Base-by-base conservation (phyloP, 2,329 filamentous ascomycete genomes). In the Rutstroemia sp. region DNA sequence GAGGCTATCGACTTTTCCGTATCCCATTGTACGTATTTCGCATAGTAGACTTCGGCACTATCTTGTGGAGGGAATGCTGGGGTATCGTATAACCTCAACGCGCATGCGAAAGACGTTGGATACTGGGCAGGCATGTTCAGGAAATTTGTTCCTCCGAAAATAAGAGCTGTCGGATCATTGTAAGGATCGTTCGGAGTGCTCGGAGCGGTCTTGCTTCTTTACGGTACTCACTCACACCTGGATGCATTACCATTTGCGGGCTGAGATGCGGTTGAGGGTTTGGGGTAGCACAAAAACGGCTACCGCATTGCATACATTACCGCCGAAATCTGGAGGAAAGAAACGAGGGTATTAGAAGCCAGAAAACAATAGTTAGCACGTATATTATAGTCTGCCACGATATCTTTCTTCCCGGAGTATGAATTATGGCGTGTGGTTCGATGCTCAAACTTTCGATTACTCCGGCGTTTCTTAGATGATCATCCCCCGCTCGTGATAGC, bases 61-160 rank as follows among this genome's bases (percentile, higher is more conserved):
- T 34, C 8, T 34, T 30, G 34, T 12, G 16, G 17, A 36, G 21
- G 14, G 2, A n/a, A 39, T 39, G 12, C 34, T 39, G 34, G 38
- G 53, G 38, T 45, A 45, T 42, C 16, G 46, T 44, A 55, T 36
- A 17, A 17, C 21, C 16, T 42, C 34, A 40, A 25, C 36, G n/a
- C 51, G 14, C 27, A 42, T 17, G 8, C 21, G 17, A 53, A 19
- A 49, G 52, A 54, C 52, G 52, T 49, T 54, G 44, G 42, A 38
- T 19, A 16, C 8, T 39, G 16, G 30, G 34, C 48, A 38, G 47
- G 48, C 44, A 47, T 57, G 49, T 47, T 39, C 23, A 44, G 53
- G 47, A 51, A 44, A 55, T 55, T 50, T 27, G 46, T 55, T 55
- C 47, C 53, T 51, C 53, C 53, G 53, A 55, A 55, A 39, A 51